Evolutionary conservation across 1,139 yeast genomes (phyloP).

Genomic region (Arxiozyma slooffiae): DNA sequence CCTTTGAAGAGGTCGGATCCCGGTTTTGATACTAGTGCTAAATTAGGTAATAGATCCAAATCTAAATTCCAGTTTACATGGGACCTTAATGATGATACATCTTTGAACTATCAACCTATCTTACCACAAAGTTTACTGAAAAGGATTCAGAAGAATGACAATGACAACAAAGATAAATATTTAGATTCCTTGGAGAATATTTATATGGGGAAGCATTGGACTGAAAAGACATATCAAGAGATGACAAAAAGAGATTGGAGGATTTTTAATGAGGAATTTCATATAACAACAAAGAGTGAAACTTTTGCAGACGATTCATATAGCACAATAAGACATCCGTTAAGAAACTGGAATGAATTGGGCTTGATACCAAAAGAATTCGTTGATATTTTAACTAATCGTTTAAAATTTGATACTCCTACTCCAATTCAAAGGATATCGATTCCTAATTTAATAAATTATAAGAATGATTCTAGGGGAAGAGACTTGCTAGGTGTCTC

Average conservation of each 20-base stretch:
- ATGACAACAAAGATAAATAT: slow-evolving; percentile 6
- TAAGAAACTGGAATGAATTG: slow-evolving; percentile 62
- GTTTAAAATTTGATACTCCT: slow-evolving; percentile 51
- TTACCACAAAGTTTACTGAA: slow-evolving; percentile 17
- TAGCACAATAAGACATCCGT: slow-evolving; percentile 37
- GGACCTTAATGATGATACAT: slow-evolving; percentile 60
- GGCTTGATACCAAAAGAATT: slow-evolving; percentile 41
- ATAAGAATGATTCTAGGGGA: neutral
- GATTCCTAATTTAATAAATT: slow-evolving; percentile 52
- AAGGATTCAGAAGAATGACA: neutral
- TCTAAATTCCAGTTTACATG: slow-evolving; percentile 57
- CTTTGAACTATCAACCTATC: slow-evolving; percentile 38
- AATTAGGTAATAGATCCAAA: neutral
- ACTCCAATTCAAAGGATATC: slow-evolving; percentile 89
- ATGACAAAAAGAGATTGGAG: slow-evolving; percentile 90
- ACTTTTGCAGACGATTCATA: neutral
- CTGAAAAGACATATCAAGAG: slow-evolving; percentile 46
- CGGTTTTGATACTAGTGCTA: neutral
- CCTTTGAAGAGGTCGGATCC: neutral
- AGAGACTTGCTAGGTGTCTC: slow-evolving; percentile 82
- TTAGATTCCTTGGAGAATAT: slow-evolving; percentile 11
- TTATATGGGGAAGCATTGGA: slow-evolving; percentile 42
- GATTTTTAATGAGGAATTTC: slow-evolving; percentile 68
- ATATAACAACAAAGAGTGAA: slow-evolving; percentile 50
- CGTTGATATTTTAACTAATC: slow-evolving; percentile 30